Evolutionary conservation across 2,329 filamentous ascomycete genomes (phyloP).

Genomic region (Penicillium sp.): DNA sequence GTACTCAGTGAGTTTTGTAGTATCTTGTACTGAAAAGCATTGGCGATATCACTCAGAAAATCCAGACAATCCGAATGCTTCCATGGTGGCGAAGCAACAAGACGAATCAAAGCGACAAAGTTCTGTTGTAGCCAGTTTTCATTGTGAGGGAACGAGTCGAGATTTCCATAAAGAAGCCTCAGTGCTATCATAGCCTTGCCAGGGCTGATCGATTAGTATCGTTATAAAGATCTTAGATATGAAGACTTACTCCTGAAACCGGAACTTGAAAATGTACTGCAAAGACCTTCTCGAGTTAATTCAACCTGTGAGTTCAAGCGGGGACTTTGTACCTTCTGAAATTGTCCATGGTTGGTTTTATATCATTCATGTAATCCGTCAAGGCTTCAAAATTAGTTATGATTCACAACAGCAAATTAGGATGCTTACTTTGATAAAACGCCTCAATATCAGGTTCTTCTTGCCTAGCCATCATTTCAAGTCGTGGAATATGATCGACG

Average conservation of each 20-base stretch:
- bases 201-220: slow-evolving; percentile 23
- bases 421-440: slow-evolving; percentile 38
- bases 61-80: slow-evolving; percentile 32
- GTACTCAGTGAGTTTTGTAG: slow-evolving; percentile 50
- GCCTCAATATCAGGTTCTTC: slow-evolving; percentile 31
- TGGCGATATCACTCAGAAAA: slow-evolving; percentile 18
- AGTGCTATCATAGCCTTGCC: slow-evolving; percentile 47
- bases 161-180: slow-evolving; percentile 60
- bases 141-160: slow-evolving; percentile 50
- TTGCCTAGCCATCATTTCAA: slow-evolving; percentile 58
- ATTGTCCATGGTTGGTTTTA: slow-evolving; percentile 59
- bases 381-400: slow-evolving; percentile 45
- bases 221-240: background rate
- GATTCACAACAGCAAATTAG: background rate
- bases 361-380: slow-evolving; percentile 56
- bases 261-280: slow-evolving; percentile 64
- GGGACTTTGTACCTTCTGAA: slow-evolving; percentile 53
- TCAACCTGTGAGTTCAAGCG: background rate
- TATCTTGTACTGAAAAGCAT: slow-evolving; percentile 38
- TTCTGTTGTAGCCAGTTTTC: slow-evolving; percentile 64
- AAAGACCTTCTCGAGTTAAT: slow-evolving; percentile 45
- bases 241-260: slow-evolving; percentile 47
- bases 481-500: slow-evolving; percentile 62
- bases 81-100: slow-evolving; percentile 50
- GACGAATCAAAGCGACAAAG: slow-evolving; percentile 65